phyloP scores from a whole-genome alignment of 1,284 basidiomycete species.

The Cronartium quercuum region DNA sequence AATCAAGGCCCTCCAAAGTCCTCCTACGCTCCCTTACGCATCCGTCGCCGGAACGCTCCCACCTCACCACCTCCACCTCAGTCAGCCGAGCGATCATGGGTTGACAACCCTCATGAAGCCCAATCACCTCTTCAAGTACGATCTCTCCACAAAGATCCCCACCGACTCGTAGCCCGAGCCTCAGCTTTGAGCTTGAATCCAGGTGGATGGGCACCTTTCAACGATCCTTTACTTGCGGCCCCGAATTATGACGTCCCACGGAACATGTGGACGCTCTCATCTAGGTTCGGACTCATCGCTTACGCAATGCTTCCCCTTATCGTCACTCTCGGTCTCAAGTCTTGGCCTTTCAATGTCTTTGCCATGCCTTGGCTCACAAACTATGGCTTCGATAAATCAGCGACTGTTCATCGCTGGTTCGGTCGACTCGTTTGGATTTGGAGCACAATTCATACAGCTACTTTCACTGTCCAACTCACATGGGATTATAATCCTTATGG shows the following conservation, averaged over 20 bases:
- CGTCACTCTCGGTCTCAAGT: slow-evolving; percentile 70
- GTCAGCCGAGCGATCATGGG: neutral
- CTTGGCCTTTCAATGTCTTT: slow-evolving; percentile 72
- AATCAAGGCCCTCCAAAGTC: slow-evolving; percentile 29
- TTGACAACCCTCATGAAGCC: neutral
- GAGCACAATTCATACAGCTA: slow-evolving; percentile 61
- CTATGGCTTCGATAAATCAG: slow-evolving; percentile 69
- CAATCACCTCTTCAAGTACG: slow-evolving; percentile 53
- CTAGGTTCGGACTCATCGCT: slow-evolving; percentile 66
- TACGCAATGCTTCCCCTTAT: slow-evolving; percentile 72
- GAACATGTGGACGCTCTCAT: slow-evolving; percentile 70
- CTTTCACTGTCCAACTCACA: slow-evolving; percentile 69
- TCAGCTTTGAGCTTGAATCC: slow-evolving; percentile 42
- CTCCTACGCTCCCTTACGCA: slow-evolving; percentile 7
- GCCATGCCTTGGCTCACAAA: slow-evolving; percentile 65
- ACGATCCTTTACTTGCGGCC: slow-evolving; percentile 44
- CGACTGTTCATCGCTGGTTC: slow-evolving; percentile 64
- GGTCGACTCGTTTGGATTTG: slow-evolving; percentile 69
- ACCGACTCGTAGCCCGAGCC: slow-evolving; percentile 26
- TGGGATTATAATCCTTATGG: slow-evolving; percentile 52
- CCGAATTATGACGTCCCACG: slow-evolving; percentile 63
- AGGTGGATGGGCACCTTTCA: slow-evolving; percentile 45
- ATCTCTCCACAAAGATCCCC: slow-evolving; percentile 35
- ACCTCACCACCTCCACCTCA: neutral
- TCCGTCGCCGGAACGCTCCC: neutral